These are phyloP conservation scores for Aspergillus quadrilineatus DNA, from an alignment of 2,329 filamentous ascomycete species.

Conservation along the genomic window DNA sequence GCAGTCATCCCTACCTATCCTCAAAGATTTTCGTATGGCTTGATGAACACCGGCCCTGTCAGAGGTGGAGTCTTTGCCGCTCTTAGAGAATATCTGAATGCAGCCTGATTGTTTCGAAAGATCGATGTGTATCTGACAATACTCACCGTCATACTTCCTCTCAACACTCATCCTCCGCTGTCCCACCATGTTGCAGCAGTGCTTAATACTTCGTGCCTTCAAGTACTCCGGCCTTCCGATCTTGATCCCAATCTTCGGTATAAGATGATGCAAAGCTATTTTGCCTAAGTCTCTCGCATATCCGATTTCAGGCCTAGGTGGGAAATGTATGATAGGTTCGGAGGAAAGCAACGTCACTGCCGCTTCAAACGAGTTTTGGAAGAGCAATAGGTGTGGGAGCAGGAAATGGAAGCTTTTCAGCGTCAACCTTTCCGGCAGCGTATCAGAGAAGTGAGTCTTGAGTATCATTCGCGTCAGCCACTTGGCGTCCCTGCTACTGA, in stretches of 20 bases:
- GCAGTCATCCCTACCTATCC: constrained; percentile 59
- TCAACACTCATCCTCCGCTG: constrained; percentile 69
- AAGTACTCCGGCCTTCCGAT: constrained; percentile 64
- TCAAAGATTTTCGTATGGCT: constrained; percentile 64
- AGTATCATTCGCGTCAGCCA: constrained; percentile 82
- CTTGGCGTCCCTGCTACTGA: constrained; percentile 71
- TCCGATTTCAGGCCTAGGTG: constrained; percentile 35
- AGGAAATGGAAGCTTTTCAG: constrained; percentile 65
- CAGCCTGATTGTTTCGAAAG: constrained; percentile 53
- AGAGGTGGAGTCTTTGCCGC: constrained; percentile 79
- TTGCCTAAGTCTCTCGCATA: constrained; percentile 30
- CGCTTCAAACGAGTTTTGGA: constrained; percentile 66
- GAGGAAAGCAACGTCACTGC: constrained; percentile 57
- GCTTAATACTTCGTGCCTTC: constrained; percentile 69
- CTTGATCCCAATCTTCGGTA: constrained; percentile 61
- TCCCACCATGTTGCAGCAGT: constrained; percentile 66
- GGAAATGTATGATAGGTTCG: constrained; percentile 36
- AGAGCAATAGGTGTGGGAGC: constrained; percentile 67
- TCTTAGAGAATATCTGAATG: constrained; percentile 87
- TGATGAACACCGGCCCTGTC: constrained; percentile 65
- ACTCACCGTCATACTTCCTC: constrained; percentile 83
- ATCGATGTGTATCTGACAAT: constrained; percentile 84
- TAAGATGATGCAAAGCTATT: constrained; percentile 46
- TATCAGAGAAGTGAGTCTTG: constrained; percentile 70
- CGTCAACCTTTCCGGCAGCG: constrained; percentile 58